Evolutionary conservation across 306 rosid genomes (phyloP).

Genomic region (Hippophae rhamnoides): DNA sequence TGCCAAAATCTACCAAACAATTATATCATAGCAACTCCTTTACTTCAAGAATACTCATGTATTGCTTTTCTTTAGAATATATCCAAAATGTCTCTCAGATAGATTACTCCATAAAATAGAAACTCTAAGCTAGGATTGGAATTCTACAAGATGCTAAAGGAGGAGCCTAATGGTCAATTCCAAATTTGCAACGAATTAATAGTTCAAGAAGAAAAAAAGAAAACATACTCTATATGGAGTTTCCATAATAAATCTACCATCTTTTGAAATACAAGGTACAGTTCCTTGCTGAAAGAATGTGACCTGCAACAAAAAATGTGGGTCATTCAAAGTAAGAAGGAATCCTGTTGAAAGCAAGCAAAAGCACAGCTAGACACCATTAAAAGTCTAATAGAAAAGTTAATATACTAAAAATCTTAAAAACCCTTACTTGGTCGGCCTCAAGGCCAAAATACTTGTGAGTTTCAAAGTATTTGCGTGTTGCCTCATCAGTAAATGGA

Average conservation of each 20-base stretch:
- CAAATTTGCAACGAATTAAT: not conserved
- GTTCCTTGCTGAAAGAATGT: constrained; percentile 97
- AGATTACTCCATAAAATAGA: no score
- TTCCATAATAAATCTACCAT: constrained; percentile 92
- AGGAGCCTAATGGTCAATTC: not conserved
- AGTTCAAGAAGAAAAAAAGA: constrained; percentile 15
- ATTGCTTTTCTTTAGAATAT: no score
- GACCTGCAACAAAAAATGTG: constrained; percentile 43
- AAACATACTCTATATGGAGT: constrained; percentile 62
- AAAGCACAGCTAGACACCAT: not conserved
- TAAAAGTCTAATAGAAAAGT: constrained; percentile 3
- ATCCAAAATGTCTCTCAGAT: no score
- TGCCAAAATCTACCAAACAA: not conserved
- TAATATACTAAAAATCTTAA: not conserved
- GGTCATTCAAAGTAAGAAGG: constrained; percentile 23
- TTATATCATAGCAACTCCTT: not conserved
- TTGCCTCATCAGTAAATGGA: constrained; percentile 89
- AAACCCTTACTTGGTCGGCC: constrained; percentile 63
- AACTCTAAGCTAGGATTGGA: not conserved
- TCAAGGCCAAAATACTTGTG: constrained; percentile 86
- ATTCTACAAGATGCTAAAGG: not conserved
- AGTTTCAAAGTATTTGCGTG: constrained; percentile 75
- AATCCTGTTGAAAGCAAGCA: no score
- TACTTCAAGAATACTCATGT: no score
- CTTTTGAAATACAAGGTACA: constrained; percentile 89